Conservation (phyloP, 148 eudicot genomes). For the Cornus kousa region DNA sequence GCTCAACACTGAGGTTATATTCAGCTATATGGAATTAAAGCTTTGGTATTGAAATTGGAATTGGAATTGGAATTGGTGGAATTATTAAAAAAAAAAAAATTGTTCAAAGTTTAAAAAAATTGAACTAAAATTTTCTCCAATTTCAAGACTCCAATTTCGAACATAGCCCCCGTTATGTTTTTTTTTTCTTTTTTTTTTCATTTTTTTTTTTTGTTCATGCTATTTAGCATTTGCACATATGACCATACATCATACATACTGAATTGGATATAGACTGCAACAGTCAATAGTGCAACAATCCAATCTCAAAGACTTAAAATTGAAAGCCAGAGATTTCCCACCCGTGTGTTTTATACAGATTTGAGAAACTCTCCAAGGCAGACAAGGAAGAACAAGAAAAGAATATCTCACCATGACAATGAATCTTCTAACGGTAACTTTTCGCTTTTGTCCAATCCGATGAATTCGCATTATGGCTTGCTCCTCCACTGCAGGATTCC, state of each 20-base stretch:
- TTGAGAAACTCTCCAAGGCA: neutral
- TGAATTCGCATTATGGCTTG: conserved; percentile 77
- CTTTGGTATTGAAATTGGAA: too few species aligned
- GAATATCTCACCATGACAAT: conserved; percentile 49
- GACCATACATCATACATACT: too few species aligned
- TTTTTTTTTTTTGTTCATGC: too few species aligned
- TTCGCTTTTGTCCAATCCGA: conserved; percentile 66
- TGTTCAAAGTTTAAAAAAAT: too few species aligned
- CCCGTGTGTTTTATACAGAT: neutral
- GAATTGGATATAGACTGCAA: neutral
- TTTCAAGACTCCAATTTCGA: too few species aligned
- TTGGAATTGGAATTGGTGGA: too few species aligned
- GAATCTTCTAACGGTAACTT: conserved; percentile 64
- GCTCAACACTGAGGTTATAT: too few species aligned
- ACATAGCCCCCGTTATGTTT: too few species aligned
- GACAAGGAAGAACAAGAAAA: neutral
- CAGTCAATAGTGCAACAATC: neutral
- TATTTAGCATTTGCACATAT: neutral
- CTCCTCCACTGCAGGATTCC: conserved; percentile 82
- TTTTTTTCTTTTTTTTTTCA: too few species aligned
- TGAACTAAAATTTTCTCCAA: too few species aligned
- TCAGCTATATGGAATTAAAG: too few species aligned
- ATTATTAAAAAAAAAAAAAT: too few species aligned
- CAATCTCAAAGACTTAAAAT: neutral
- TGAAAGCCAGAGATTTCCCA: neutral